These are phyloP conservation scores for Epichloe gansuensis DNA, from an alignment of 2,329 filamentous ascomycete genomes.

Conservation along the genomic window DNA sequence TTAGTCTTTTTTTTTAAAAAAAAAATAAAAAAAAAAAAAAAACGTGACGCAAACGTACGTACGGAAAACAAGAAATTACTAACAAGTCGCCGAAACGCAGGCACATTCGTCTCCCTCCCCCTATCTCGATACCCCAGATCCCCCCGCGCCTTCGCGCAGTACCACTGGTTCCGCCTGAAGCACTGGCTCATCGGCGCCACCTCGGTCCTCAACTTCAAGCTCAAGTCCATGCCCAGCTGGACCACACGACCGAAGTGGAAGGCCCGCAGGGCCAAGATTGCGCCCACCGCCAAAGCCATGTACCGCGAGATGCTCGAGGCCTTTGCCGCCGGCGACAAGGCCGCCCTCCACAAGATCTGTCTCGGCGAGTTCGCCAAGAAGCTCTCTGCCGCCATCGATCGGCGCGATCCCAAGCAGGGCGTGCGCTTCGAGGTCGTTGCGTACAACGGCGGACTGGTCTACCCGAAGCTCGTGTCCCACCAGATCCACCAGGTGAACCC, in stretches of 20 bases:
- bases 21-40: too few species aligned
- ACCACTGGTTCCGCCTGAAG: constrained; percentile 25
- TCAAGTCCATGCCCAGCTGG: constrained; percentile 32
- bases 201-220: constrained; percentile 25
- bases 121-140: constrained; percentile 20
- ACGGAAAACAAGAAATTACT: neutral
- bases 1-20: neutral
- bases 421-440: constrained; percentile 42
- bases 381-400: constrained; percentile 40
- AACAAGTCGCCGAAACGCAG: constrained; percentile 14
- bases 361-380: constrained; percentile 35
- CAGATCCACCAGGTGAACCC: constrained; percentile 35
- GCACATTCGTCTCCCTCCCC: constrained; percentile 33
- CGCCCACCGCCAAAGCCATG: constrained; percentile 42
- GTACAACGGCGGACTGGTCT: constrained; percentile 29
- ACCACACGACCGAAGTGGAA: constrained; percentile 31
- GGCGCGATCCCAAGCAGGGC: constrained; percentile 31
- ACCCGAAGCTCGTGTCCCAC: constrained; percentile 42
- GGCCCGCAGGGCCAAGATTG: constrained; percentile 26
- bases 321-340: constrained; percentile 44
- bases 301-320: constrained; percentile 49
- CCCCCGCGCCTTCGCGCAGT: constrained; percentile 18
- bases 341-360: constrained; percentile 40
- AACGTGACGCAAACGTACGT: neutral
- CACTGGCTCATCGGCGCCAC: constrained; percentile 23